Evolutionary conservation across 495 filamentous ascomycete species (phyloP).

Genomic region (Amphirosellinia nigrospora): DNA sequence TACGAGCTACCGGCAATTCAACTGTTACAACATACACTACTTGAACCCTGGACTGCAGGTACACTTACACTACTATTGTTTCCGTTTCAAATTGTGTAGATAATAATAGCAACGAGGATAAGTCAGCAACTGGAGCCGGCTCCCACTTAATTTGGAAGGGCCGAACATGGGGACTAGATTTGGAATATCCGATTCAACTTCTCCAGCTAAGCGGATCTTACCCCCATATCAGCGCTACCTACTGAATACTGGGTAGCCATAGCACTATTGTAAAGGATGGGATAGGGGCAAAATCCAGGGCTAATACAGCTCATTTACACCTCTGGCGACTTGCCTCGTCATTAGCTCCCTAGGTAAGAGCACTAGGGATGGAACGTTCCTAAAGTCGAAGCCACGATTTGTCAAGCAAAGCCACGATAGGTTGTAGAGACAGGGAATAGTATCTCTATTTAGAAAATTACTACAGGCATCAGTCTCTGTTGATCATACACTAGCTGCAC

Average conservation of each 20-base stretch:
- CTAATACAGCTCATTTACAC: conserved; percentile 11
- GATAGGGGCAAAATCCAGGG: conserved; percentile 13
- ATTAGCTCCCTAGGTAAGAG: not conserved
- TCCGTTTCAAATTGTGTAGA: conserved; percentile 6
- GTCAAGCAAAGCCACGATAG: conserved; percentile 16
- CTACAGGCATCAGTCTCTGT: conserved; percentile 14
- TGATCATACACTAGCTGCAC: conserved; percentile 19
- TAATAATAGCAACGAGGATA: conserved; percentile 4
- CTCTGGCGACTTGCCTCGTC: not conserved
- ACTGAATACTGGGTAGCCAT: not conserved
- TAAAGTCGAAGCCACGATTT: conserved; percentile 21
- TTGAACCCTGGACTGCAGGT: not conserved
- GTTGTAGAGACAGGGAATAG: conserved; percentile 11
- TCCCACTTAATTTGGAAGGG: conserved; percentile 22
- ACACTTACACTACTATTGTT: not conserved
- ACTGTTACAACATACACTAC: not conserved
- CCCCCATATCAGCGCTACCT: not conserved
- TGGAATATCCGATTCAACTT: conserved; percentile 24
- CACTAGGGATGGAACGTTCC: conserved; percentile 11
- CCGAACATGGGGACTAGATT: conserved; percentile 23
- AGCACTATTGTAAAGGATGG: not conserved
- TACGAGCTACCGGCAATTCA: conserved; percentile 5
- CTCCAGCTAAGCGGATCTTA: conserved; percentile 16
- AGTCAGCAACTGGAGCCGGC: conserved; percentile 15
- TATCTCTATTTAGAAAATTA: conserved; percentile 26